A percentile compares a stretch with the other conserved stretches of the same genome.
phyloP scores from a whole-genome alignment of 2,329 filamentous ascomycete genomes.

The Talaromyces funiculosus region DNA sequence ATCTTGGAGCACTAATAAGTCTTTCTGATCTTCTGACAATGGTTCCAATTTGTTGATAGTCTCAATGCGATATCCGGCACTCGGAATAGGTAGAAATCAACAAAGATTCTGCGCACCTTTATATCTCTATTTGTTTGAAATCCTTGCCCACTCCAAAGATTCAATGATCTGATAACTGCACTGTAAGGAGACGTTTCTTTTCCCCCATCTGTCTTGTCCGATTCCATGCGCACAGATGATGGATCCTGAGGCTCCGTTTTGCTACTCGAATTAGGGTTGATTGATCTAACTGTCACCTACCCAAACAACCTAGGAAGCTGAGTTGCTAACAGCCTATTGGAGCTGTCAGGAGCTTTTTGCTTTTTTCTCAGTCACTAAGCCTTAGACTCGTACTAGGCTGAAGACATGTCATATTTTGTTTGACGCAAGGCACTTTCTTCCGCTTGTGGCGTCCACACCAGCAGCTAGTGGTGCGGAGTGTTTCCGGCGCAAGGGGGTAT shows the following conservation, averaged over 20 bases:
- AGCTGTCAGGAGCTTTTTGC: background rate
- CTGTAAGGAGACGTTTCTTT: conserved; percentile 8
- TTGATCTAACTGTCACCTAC: background rate
- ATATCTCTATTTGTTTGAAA: background rate
- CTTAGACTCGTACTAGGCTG: background rate
- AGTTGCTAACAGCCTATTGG: background rate
- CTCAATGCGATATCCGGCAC: background rate
- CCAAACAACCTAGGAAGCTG: background rate
- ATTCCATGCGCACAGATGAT: background rate
- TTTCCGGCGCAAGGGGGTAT: conserved; percentile 8
- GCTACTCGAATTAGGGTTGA: background rate
- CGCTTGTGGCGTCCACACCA: background rate
- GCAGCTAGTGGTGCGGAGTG: background rate
- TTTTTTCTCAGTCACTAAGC: background rate
- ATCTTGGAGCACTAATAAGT: background rate
- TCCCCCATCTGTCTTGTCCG: background rate
- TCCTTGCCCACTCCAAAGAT: background rate
- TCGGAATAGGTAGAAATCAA: background rate
- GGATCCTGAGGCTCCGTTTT: background rate
- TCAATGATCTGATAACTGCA: background rate
- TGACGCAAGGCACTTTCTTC: background rate
- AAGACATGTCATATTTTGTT: background rate
- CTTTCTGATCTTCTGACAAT: background rate
- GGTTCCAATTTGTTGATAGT: background rate
- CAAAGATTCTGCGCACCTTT: background rate